Percentiles rank a stretch among this genome's conserved stretches.
phyloP scores from a whole-genome alignment of 2,329 filamentous ascomycete species.

The Piedraia hortae region DNA sequence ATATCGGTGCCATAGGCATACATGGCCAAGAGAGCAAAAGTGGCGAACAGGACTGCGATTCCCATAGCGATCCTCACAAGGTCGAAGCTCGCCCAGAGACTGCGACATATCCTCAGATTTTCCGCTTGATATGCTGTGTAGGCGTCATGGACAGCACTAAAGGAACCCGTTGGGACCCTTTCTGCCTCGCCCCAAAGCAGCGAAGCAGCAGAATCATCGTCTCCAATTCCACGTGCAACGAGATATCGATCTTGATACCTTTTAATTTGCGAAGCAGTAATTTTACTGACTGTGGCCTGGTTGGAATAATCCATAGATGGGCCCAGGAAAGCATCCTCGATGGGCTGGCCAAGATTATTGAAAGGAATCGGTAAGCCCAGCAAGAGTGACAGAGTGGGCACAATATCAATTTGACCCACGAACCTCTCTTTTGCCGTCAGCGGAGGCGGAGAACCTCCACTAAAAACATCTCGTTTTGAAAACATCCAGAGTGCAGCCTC shows the following conservation, averaged over 20 bases:
- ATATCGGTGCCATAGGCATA: conserved; percentile 35
- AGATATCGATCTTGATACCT: conserved; percentile 73
- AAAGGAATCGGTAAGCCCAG: conserved; percentile 82
- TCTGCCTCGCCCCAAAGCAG: conserved; percentile 33
- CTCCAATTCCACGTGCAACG: conserved; percentile 37
- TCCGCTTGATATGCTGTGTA: conserved; percentile 50
- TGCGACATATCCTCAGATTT: conserved; percentile 53
- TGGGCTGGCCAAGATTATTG: conserved; percentile 80
- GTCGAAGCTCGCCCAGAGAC: conserved; percentile 80
- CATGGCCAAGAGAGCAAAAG: conserved; percentile 40
- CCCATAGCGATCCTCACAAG: conserved; percentile 62
- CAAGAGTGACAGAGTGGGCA: conserved; percentile 68
- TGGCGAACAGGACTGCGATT: conserved; percentile 38
- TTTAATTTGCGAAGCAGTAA: conserved; percentile 64
- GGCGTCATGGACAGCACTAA: conserved; percentile 20
- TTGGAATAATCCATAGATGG: conserved; percentile 46
- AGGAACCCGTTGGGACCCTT: conserved; percentile 10
- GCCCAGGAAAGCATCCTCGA: conserved; percentile 69
- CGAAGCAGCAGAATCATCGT: conserved; percentile 30
- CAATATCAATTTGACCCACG: conserved; percentile 72
- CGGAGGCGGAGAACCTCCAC: conserved; percentile 43
- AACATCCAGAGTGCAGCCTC: conserved; percentile 97
- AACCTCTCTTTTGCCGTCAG: conserved; percentile 49
- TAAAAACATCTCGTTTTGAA: conserved; percentile 60
- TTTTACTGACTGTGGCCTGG: conserved; percentile 45